These are phyloP conservation scores for Botrytis aclada DNA, from an alignment of 2,329 filamentous ascomycete species.

Conservation along the genomic window DNA sequence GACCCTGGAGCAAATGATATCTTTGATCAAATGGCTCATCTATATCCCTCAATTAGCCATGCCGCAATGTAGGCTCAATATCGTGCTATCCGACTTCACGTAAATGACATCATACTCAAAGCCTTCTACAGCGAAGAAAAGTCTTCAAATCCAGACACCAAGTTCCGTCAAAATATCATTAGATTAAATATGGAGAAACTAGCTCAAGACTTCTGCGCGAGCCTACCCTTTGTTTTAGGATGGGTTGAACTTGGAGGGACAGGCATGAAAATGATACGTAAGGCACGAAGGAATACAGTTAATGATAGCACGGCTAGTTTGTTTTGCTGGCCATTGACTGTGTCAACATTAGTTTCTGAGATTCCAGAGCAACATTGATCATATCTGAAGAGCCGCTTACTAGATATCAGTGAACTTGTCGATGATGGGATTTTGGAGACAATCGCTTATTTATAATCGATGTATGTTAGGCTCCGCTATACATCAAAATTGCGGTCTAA, in stretches of 20 bases:
- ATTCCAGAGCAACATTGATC: not conserved
- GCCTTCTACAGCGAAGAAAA: not conserved
- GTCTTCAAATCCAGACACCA: not conserved
- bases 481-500: not conserved
- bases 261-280: not conserved
- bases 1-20: not conserved
- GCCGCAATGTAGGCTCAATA: not conserved
- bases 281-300: not conserved
- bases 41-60: not conserved
- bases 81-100: not conserved
- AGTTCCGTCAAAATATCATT: not conserved
- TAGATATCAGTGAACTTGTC: not conserved
- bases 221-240: not conserved
- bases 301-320: not conserved
- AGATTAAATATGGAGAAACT: not conserved
- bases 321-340: not conserved
- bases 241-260: not conserved
- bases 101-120: not conserved
- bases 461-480: not conserved
- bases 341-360: not conserved
- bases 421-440: not conserved
- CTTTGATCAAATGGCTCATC: not conserved
- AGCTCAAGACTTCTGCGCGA: not conserved
- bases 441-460: not conserved
- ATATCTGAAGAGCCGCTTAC: not conserved